These are phyloP conservation scores for Emmonsia crescens DNA, from an alignment of 2,329 filamentous ascomycete species.

Conservation along the genomic window DNA sequence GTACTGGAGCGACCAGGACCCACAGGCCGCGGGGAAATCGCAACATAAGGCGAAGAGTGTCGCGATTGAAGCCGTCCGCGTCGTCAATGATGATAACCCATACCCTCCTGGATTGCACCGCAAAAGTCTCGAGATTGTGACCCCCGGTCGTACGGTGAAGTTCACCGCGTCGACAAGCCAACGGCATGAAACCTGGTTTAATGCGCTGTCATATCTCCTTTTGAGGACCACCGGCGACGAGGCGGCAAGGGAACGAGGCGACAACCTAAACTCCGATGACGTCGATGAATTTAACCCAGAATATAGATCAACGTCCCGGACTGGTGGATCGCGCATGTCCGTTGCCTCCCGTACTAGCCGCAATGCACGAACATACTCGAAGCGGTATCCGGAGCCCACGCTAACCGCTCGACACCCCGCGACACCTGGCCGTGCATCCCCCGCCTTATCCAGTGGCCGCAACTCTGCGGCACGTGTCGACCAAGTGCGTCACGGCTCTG, in stretches of 20 bases:
- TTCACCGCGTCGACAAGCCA: conserved; percentile 92
- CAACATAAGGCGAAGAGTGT: conserved; percentile 82
- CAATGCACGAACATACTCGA: conserved; percentile 56
- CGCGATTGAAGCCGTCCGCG: conserved; percentile 81
- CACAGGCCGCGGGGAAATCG: conserved; percentile 61
- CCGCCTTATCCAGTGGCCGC: conserved; percentile 25
- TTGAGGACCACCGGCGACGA: conserved; percentile 55
- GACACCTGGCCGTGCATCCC: conserved; percentile 27
- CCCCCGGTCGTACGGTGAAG: conserved; percentile 78
- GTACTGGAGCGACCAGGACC: conserved; percentile 93
- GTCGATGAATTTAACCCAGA: conserved; percentile 73
- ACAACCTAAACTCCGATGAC: conserved; percentile 50
- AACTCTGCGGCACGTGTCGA: conserved; percentile 24
- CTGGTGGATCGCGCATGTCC: conserved; percentile 47
- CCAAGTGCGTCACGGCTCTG: conserved; percentile 32
- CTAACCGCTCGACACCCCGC: conserved; percentile 28
- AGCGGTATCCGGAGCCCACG: conserved; percentile 32
- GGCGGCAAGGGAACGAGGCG: conserved; percentile 44
- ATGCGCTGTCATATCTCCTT: conserved; percentile 85
- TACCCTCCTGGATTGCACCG: conserved; percentile 89
- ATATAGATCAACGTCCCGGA: conserved; percentile 41
- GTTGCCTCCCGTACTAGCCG: conserved; percentile 73
- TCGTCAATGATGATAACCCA: conserved; percentile 88
- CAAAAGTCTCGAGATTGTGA: conserved; percentile 84
- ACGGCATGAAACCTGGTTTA: conserved; percentile 97